Evolutionary conservation across 2,329 filamentous ascomycete species (phyloP).

Genomic region (Curvularia eragrostidis): DNA sequence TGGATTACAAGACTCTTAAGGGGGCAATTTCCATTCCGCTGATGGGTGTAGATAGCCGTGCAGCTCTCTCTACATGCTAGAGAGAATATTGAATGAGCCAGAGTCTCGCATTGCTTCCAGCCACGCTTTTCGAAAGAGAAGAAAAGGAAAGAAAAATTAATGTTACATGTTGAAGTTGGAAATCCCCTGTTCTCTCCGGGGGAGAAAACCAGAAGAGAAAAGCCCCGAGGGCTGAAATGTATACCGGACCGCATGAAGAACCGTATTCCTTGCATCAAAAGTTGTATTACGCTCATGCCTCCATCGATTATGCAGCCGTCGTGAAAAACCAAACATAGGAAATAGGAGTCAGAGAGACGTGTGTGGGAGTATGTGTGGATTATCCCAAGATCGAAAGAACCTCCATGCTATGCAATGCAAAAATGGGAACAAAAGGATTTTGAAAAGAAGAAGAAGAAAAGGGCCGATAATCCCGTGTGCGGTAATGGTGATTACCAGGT

Average conservation of each 20-base stretch:
- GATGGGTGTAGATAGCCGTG: too few species aligned
- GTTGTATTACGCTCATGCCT: not conserved
- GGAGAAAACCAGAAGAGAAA: not conserved
- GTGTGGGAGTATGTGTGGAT: too few species aligned
- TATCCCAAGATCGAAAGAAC: not conserved
- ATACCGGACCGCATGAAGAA: not conserved
- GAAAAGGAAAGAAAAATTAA: not conserved
- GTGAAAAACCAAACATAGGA: not conserved
- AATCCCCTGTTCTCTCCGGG: not conserved
- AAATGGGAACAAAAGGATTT: constrained; percentile 9
- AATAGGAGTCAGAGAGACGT: not conserved
- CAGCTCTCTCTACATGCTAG: too few species aligned
- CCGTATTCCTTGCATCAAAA: not conserved
- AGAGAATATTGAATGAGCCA: too few species aligned
- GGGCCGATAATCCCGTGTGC: not conserved
- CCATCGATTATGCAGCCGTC: constrained; percentile 8
- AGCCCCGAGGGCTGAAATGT: not conserved
- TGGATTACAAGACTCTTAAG: not conserved
- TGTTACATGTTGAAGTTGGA: not conserved
- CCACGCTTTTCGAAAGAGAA: not conserved
- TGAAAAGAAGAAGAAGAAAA: not conserved
- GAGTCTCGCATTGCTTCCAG: too few species aligned
- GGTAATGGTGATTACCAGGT: not conserved
- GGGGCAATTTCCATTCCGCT: not conserved
- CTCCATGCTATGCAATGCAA: constrained; percentile 20